Conservation (phyloP, 2,329 filamentous ascomycete species). For the Fusarium verticillioides region DNA sequence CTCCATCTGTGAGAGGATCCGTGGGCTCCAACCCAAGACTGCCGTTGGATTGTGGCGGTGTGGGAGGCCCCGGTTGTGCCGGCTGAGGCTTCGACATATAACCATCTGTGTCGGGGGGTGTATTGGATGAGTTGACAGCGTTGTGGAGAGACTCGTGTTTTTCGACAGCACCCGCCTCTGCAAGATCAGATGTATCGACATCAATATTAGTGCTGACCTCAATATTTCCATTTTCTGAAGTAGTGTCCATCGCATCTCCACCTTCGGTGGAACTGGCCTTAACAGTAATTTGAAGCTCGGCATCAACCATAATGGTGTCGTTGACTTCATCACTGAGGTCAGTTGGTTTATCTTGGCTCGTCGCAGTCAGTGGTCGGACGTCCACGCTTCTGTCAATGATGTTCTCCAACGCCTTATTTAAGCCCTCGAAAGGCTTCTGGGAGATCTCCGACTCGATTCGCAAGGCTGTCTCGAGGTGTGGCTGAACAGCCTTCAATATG, state of each 20-base stretch:
- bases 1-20: constrained; percentile 75
- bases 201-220: constrained; percentile 59
- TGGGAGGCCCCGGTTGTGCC: constrained; percentile 64
- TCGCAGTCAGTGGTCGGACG: constrained; percentile 54
- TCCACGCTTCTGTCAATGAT: constrained; percentile 77
- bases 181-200: constrained; percentile 57
- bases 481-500: constrained; percentile 85
- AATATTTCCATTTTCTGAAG: constrained; percentile 55
- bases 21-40: constrained; percentile 61
- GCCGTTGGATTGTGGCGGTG: constrained; percentile 73
- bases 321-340: constrained; percentile 54
- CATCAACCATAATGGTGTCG: constrained; percentile 65
- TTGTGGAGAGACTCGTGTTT: constrained; percentile 40
- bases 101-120: constrained; percentile 61
- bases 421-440: constrained; percentile 73
- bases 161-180: constrained; percentile 44
- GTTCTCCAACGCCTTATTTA: constrained; percentile 78
- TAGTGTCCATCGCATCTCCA: constrained; percentile 51
- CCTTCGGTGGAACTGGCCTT: constrained; percentile 45
- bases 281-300: constrained; percentile 60
- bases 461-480: constrained; percentile 78
- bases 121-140: constrained; percentile 50
- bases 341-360: constrained; percentile 52
- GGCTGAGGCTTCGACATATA: constrained; percentile 51
- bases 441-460: constrained; percentile 85